A percentile compares a stretch with the other conserved stretches of the same genome.
Evolutionary conservation across 192 early-diverging fungal genomes (phyloP).

Genomic region (Coemansia sp.): DNA sequence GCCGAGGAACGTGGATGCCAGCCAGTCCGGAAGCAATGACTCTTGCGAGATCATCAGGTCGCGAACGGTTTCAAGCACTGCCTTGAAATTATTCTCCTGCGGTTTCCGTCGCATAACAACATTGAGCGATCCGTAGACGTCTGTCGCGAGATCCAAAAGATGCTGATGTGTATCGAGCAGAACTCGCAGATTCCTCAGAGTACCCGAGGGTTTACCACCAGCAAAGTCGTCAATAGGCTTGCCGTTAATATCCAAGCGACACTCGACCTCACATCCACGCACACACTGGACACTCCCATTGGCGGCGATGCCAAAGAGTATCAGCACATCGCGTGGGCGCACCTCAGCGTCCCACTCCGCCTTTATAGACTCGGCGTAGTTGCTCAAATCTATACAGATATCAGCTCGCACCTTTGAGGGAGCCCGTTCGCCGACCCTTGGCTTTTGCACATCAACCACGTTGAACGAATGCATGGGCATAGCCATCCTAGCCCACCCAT

Average conservation of each 20-base stretch:
- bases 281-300: slow-evolving; percentile 31
- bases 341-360: slow-evolving; percentile 85
- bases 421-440: slow-evolving; percentile 54
- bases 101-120: slow-evolving; percentile 84
- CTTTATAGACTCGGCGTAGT: slow-evolving; percentile 69
- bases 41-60: slow-evolving; percentile 66
- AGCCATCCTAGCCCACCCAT: slow-evolving; percentile 94
- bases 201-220: slow-evolving; percentile 14
- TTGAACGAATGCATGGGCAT: slow-evolving; percentile 62
- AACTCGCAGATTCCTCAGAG: slow-evolving; percentile 67
- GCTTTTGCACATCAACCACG: slow-evolving; percentile 64
- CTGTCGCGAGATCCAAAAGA: slow-evolving; percentile 20
- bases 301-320: slow-evolving; percentile 63
- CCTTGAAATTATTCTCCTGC: slow-evolving; percentile 92
- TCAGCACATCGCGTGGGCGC: slow-evolving; percentile 82
- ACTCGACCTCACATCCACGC: slow-evolving; percentile 83
- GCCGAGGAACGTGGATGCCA: slow-evolving; percentile 87
- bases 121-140: slow-evolving; percentile 81
- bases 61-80: slow-evolving; percentile 86
- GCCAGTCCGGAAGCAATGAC: slow-evolving; percentile 77
- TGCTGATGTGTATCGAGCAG: slow-evolving; percentile 88
- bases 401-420: slow-evolving; percentile 68
- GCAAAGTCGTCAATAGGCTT: slow-evolving; percentile 49
- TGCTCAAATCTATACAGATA: slow-evolving; percentile 64
- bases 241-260: slow-evolving; percentile 74